Base-by-base conservation (phyloP, 768 basidiomycete genomes). In the Tephrocybe sp. region DNA sequence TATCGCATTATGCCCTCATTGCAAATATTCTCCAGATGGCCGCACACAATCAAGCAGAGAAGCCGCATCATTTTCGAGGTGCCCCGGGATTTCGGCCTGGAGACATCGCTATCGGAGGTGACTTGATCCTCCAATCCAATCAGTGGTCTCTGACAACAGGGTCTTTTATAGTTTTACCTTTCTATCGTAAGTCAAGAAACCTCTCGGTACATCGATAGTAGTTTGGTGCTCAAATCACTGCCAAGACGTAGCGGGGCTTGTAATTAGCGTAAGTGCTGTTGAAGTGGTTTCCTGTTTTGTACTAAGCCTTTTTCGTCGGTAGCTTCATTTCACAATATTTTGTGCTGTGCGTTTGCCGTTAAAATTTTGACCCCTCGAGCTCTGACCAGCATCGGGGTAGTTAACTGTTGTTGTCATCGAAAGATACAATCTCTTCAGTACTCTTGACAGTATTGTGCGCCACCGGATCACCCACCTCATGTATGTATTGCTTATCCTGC, bases 291-390 rank as follows among this genome's bases (percentile, higher is more conserved):
- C 39, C 44, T 46, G 43, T 54, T 37, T 56, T 40, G 40, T 61
- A 45, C 53, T 51, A 44, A 51, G 28, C 23, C 23, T 33, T 47
- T 48, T 55, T 17, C 28, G 50, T 34, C 36, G 18, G 49, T 41
- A 84, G 83, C 68, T 83, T 48, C 85, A 86, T 60, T 73, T 77
- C 48, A 65, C 72, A 25, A 53, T 86, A 36, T 85, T 83, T 59
- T 74, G 71, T 44, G 79, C 76, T 37, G 82, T 84, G 57, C 50
- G 55, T 28, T 18, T 11, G 11, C 5, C 26, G 28, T n/a, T 17
- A 24, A 15, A 26, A 18, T 14, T 17, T 37, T n/a, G 18, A 9
- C 37, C 34, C 28, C 18, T 11, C 38, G 24, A 34, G 25, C 38
- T 48, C 20, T 41, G 15, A 12, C 33, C 50, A 38, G 36, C 23